These are phyloP conservation scores for Sarocladiaceae sp. DNA, from an alignment of 2,329 filamentous ascomycete genomes.

Conservation along the genomic window DNA sequence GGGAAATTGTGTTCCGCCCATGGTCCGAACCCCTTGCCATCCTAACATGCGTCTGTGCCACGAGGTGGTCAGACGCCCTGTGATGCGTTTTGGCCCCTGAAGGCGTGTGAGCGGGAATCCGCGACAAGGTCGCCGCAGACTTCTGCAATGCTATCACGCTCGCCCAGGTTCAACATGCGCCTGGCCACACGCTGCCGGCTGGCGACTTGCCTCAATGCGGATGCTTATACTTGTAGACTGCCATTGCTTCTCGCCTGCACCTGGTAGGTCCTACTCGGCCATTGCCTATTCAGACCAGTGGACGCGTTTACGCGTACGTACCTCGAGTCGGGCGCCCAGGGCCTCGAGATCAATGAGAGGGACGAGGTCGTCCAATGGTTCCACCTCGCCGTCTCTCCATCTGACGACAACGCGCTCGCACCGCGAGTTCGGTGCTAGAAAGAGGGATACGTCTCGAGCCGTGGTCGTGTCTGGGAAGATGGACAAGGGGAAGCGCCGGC, in stretches of 20 bases:
- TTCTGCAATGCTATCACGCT: too few relatives aligned
- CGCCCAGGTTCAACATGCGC: neutral
- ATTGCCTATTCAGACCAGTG: conserved; percentile 14
- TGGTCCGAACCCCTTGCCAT: too few relatives aligned
- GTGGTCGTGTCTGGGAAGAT: neutral
- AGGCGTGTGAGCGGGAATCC: neutral
- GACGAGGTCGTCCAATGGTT: conserved; percentile 17
- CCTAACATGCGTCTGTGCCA: too few relatives aligned
- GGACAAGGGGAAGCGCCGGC: neutral
- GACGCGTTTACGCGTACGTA: conserved; percentile 18
- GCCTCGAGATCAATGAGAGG: conserved; percentile 17
- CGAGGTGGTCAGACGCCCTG: too few relatives aligned
- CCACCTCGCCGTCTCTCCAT: conserved; percentile 20
- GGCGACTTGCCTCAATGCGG: neutral
- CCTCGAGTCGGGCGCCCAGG: conserved; percentile 16
- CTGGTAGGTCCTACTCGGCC: neutral
- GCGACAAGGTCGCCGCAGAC: neutral
- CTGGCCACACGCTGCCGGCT: too few relatives aligned
- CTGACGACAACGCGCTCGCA: conserved; percentile 20
- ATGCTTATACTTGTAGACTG: neutral
- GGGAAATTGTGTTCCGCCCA: too few relatives aligned
- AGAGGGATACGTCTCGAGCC: neutral
- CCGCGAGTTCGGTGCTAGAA: conserved; percentile 18
- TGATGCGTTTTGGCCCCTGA: too few relatives aligned
- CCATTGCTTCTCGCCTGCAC: neutral